Base-by-base conservation (phyloP, 805 yeast genomes). In the Ogataea neopini region DNA sequence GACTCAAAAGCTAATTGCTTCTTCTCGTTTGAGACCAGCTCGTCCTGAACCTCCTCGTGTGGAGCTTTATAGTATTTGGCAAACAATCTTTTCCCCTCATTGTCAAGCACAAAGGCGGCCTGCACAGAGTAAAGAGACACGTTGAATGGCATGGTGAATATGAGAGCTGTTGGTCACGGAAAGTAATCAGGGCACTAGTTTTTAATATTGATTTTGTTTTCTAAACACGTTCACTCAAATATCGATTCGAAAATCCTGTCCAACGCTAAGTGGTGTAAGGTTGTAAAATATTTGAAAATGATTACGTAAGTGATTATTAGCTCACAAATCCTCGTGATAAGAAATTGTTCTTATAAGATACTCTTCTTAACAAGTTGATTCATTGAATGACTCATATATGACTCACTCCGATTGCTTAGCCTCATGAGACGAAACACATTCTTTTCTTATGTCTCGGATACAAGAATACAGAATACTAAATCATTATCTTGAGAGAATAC, bases 1-100 rank as follows among this genome's bases (percentile, higher is more conserved):
- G 78, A 70, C 69, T 94, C 99, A 65, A 92, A 94, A 46, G 81
- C 74, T 48, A 74, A 71, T 69, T 94, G 97, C 54, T 82, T 82
- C 62, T 81, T 81, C 47, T 57, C 50, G 52, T 54, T 60, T 22
- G 60, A 40, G 42, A 60, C 47, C 49, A 57, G 44, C 52, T 60
- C 71, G 61, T 58, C 65, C 20, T 68, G 68, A 5, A 64, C 61
- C 20, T 60, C 57, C 33, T 60, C 67, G 54, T 83, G 83, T 33
- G 89, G 86, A 9, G 85, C 80, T 43, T 75, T 73, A 72, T 85
- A 92, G 74, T 92, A 94, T 63, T 91, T 91, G 53, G 96, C 84
- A 61, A 79, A 86, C 34, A 94, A 70, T 58, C 98, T 74, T 47
- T 81, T 77, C 13, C 96, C 96, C 47, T 84, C 85, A 58, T 74